Evolutionary conservation across 495 filamentous ascomycete species (phyloP), one percentile per base, ranked within the genome.

Genomic region (Neurospora sp.): DNA sequence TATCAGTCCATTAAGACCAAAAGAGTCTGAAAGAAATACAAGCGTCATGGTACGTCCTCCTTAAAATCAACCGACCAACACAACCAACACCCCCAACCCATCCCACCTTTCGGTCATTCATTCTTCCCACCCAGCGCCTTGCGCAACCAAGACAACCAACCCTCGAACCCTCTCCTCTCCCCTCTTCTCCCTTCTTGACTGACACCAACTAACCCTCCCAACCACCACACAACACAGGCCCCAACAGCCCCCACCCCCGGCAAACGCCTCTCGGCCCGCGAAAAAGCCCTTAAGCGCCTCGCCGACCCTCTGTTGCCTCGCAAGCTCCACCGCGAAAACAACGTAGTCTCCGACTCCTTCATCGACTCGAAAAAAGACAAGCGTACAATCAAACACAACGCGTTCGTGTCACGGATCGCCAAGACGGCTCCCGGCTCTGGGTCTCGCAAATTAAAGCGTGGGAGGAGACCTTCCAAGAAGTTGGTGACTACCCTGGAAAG

Each of bases 401-500:
- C 88, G 38, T 92, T 97, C 78, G 81, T 97, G 38, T 89, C 87
- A 9, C 90, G 89, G 69, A 91, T 98, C 74, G 84, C 89, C 74
- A 95, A 95, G 75, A 76, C 86, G 8, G 78, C 84, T 37, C 39
- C 76, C n/a, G 74, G 76, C 4, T 40, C 74, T 16, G 8, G 68
- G n/a, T 45, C 42, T n/a, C 42, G 42, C 70, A 74, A 40, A 68
- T 75, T 59, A 79, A 81, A 90, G 78, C 86, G 27, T 31, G 27
- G 89, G 8, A 84, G 92, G n/a, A 85, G 93, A 3, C 89, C 90
- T 0, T 84, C 83, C 71, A 94, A 93, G 78, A 94, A 93, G 75
- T 89, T 96, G 17, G 87, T 92, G 20, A 83, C 93, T n/a, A 91
- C 87, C 39, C 85, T 97, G 27, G 89, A 92, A 35, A 90, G 90